Conservation (phyloP, 345 rosid species). For the Eucalyptus tenuipes region DNA sequence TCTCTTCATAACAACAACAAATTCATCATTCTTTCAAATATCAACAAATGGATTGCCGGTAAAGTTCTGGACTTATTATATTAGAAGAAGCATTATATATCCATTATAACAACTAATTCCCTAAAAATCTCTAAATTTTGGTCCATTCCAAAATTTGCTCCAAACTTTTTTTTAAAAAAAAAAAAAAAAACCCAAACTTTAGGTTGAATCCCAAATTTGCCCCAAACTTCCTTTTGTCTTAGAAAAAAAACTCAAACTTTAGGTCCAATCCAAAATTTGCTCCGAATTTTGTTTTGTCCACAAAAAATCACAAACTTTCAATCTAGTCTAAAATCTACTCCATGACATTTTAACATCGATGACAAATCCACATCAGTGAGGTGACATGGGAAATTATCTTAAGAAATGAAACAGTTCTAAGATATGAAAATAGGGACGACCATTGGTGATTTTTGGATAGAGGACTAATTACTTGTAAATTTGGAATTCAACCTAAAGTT, state of each 20-base stretch:
- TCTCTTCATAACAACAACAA: neutral
- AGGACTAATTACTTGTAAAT: neutral
- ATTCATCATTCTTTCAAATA: neutral
- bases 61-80: neutral
- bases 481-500: no score
- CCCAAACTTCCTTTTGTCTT: no score
- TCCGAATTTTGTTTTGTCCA: neutral
- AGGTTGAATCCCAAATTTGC: no score
- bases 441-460: neutral
- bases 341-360: neutral
- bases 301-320: neutral
- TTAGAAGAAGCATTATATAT: neutral
- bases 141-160: neutral
- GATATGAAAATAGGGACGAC: no score
- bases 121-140: neutral
- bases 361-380: neutral
- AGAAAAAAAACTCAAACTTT: no score
- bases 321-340: neutral
- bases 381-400: neutral
- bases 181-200: neutral
- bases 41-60: neutral
- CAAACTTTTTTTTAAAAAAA: neutral
- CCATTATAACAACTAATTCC: neutral
- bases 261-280: no score
- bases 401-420: neutral